Base-by-base conservation (phyloP, 345 rosid genomes). In the Fremontodendron californicum region DNA sequence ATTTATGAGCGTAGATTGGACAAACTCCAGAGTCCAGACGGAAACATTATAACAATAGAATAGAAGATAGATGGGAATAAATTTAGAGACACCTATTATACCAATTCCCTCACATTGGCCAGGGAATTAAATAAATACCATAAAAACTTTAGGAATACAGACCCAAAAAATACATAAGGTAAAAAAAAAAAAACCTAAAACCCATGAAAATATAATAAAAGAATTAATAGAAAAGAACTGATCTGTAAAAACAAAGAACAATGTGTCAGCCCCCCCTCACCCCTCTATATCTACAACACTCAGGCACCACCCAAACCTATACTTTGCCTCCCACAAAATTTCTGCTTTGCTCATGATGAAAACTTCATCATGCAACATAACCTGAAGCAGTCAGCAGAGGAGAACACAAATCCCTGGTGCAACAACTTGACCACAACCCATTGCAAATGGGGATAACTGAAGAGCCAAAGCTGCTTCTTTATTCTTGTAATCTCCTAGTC, bases 201-300 rank as follows among this genome's bases (percentile, higher is more conserved):
- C 74, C 61, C 78, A 67, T 0, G 1, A 58, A 75, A 77, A 75
- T 80, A 37, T 77, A 86, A 84, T 86, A 75, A 86, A 86, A 80
- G 89, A 86, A 86, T 86, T 71, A 78, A 75, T 77, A 65, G 42
- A 83, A 58, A 66, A 15, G 2, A 80, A 78, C 72, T 81, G n/a
- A n/a, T n/a, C 68, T 55, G 64, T 75, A 65, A 76, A 43, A 72
- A 78, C 85, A 75, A 83, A 74, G 75, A 79, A 80, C 82, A 82
- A 82, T 84, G 84, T 80, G 81, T 76, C 88, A 72, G 19, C 76
- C 65, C 75, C 75, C 21, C 37, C 51, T 76, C 78, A 61, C 80
- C 78, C 62, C 51, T 75, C 75, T 76, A 71, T 84, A 86, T 86
- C 89, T 84, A 86, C 87, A 86, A 64, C 81, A 40, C 21, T 77